Base-by-base conservation (phyloP, 192 early-diverging fungal genomes). In the Coemansia aciculifera region DNA sequence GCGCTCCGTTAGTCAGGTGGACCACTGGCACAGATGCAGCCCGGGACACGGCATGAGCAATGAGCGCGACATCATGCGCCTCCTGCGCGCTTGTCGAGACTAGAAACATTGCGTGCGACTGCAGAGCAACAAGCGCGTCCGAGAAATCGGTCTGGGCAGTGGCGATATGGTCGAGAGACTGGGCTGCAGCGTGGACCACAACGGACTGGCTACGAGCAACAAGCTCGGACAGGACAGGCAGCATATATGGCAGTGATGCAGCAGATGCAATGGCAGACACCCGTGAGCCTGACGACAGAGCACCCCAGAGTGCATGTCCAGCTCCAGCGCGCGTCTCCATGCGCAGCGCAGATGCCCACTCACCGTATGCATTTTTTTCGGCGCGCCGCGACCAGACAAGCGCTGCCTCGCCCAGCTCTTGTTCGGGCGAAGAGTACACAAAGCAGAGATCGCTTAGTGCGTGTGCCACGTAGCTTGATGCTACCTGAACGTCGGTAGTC, bases 241-340 rank as follows among this genome's bases (percentile, higher is more conserved):
- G 82, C 93, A 98, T 93, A 56, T 86, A 84, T 13, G 88, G 81
- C 37, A 97, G 84, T 1, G 93, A 90, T 60, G 86, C 87, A 10
- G 90, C 91, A n/a, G 90, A 86, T 1, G 90, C 82, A 51, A 94
- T 74, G 38, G 89, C 90, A 1, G 87, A 77, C 27, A 86, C 63
- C 9, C 68, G 57, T 17, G 83, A 77, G 13, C 77, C 68, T 0
- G 85, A 63, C 8, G 82, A 67, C 32, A 93, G 77, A 6, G 93
- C 89, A 63, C 94, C 95, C 63, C 90, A 89, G 27, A 94, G 85
- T 8, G 90, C 90, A 19, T 88, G 81, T 2, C 89, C 87, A 32
- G 95, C 94, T 61, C 95, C 95, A 24, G 72, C 57, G 48, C 92
- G 88, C 60, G 94, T 95, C 40, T 88, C 84, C 90, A 95, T 90